A percentile compares a stretch with the other conserved stretches of the same genome.
These are phyloP conservation scores for Sphagnum magellanicum DNA, from an alignment of 228 moss, liverwort and hornwort genomes.

Conservation along the genomic window DNA sequence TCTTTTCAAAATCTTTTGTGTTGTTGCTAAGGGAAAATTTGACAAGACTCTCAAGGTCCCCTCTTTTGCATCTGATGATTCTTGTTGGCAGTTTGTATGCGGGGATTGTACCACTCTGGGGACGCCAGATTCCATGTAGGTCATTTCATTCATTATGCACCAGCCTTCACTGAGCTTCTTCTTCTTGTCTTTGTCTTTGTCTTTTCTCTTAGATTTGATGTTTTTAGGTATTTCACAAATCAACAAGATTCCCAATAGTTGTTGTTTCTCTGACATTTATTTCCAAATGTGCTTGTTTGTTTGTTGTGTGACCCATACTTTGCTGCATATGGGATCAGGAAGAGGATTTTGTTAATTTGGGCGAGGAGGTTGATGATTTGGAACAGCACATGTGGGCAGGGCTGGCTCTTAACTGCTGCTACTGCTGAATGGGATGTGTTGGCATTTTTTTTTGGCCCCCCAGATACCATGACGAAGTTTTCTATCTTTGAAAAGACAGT, in stretches of 20 bases:
- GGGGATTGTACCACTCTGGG: conserved; percentile 53
- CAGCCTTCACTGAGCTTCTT: not conserved
- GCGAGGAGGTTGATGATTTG: not conserved
- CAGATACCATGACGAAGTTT: conserved; percentile 67
- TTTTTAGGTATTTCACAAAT: not conserved
- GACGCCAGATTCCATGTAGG: conserved; percentile 56
- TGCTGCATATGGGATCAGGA: not conserved
- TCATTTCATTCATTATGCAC: not conserved
- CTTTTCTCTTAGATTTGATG: not conserved
- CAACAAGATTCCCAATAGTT: not conserved
- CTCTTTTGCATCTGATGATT: not conserved
- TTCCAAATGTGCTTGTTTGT: not conserved
- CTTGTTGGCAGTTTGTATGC: conserved; percentile 19
- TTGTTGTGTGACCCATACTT: not conserved
- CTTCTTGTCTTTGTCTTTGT: not conserved
- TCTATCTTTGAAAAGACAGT: conserved; percentile 49
- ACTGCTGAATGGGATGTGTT: not conserved
- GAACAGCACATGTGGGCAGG: not conserved
- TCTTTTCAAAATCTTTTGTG: not conserved
- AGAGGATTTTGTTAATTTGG: not conserved
- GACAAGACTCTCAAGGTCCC: not conserved
- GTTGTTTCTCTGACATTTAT: not conserved
- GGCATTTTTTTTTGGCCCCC: not conserved
- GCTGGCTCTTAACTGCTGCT: not conserved
- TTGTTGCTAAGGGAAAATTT: not conserved